Conservation (phyloP, 169 alveolate species). For the Theileria parva region DNA sequence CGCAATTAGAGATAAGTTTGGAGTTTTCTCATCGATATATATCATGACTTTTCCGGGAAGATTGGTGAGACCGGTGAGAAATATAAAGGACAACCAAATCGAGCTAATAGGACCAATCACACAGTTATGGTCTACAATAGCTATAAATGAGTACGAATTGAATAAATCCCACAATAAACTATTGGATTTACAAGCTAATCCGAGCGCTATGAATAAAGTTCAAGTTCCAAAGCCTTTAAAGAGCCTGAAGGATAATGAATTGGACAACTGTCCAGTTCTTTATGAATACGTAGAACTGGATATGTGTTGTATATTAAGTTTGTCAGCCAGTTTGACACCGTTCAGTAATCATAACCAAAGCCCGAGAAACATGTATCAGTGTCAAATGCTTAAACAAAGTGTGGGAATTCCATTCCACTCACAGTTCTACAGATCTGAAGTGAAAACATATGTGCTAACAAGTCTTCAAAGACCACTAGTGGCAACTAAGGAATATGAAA, state of each 20-base stretch:
- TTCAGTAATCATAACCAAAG: conserved; percentile 98
- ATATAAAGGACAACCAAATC: conserved; percentile 82
- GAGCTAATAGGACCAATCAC: conserved; percentile 97
- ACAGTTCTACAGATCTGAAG: conserved; percentile 93
- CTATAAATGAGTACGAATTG: conserved; percentile 73
- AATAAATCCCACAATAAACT: conserved; percentile 39
- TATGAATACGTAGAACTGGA: conserved; percentile 94
- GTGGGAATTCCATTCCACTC: conserved; percentile 98
- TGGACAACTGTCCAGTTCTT: conserved; percentile 80
- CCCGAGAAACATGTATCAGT: conserved; percentile 98
- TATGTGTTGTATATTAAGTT: conserved; percentile 93
- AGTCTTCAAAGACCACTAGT: conserved; percentile 98
- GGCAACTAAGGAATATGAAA: conserved; percentile 90
- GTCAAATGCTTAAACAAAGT: conserved; percentile 99
- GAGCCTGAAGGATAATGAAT: conserved; percentile 1
- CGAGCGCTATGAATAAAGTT: background rate
- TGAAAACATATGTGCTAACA: conserved; percentile 90
- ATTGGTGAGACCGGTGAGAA: conserved; percentile 94
- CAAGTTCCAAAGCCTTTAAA: background rate
- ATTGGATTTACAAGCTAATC: background rate
- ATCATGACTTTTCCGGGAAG: conserved; percentile 95
- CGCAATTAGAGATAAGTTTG: conserved; percentile 49
- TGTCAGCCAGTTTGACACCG: conserved; percentile 96
- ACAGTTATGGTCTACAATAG: conserved; percentile 92
- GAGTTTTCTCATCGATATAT: conserved; percentile 72